Evolutionary conservation across 2,329 filamentous ascomycete species (phyloP), one percentile per base, ranked within the genome.

Genomic region (Shiraia sp.): DNA sequence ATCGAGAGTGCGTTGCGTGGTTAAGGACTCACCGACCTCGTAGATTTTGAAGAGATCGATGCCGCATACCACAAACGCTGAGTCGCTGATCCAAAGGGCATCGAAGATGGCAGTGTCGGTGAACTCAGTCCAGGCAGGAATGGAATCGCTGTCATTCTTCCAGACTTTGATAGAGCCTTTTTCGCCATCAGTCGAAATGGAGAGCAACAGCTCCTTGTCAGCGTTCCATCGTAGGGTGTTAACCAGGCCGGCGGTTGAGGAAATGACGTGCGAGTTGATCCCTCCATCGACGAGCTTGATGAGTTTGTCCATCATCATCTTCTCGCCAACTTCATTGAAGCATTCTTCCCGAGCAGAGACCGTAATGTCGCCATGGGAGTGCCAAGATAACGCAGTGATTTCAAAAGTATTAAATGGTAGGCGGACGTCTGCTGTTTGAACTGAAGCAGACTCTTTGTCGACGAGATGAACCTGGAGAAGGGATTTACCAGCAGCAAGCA

Each of bases 1-100:
- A 10, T 65, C 55, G 10, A 68, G 47, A 1, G 63, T 66, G 33
- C 57, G 61, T 37, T 63, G 61, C 10, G 57, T 53, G 1, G 50
- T 57, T 15, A 68, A 24, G 2, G 47, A 36, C 0, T 66, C 57
- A 19, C 48, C 52, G 15, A 72, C 59, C 13, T 69, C 58, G 53
- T 71, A 72, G 3, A 69, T 58, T 17, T 68, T 65, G 37, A 72
- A 63, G 3, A 70, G 55, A 15, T 67, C 57, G 7, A 69, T 66
- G 9, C 74, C 73, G 38, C 71, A 74, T 9, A 75, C 70, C 8
- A 73, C 62, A 45, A 77, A 75, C 2, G 62, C 61, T 3, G 69
- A 64, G 10, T 73, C 67, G 31, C 58, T 69, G 28, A 69, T 70
- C 73, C 74, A 76, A 10, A 67, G 64, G 1, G 70, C 73, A 42